Percentiles rank a stretch among this genome's conserved stretches.
phyloP scores from a whole-genome alignment of 108 stramenopile species.

The Skeletonema menzelii region DNA sequence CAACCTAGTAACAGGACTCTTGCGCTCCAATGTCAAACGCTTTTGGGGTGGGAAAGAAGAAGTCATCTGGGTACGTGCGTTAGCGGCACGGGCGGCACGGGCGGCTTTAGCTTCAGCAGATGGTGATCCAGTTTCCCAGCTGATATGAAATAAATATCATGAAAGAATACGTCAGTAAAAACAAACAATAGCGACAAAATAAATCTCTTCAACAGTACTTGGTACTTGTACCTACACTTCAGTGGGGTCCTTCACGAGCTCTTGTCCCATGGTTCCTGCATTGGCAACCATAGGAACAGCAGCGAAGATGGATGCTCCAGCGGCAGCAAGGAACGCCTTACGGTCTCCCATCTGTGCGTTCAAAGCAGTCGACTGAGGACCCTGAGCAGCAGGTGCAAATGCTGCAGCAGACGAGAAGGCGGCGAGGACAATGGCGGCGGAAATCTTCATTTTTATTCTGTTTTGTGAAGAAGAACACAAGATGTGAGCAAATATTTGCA shows the following conservation, averaged over 20 bases:
- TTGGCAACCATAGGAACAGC: constrained; percentile 62
- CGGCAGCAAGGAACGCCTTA: constrained; percentile 65
- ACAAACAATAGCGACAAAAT: background rate
- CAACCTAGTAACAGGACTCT: constrained; percentile 86
- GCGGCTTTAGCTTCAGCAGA: constrained; percentile 54
- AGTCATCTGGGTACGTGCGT: constrained; percentile 83
- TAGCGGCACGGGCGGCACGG: constrained; percentile 64
- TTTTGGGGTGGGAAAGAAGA: constrained; percentile 81
- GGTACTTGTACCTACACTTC: constrained; percentile 44
- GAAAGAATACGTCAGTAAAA: background rate
- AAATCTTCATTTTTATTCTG: constrained; percentile 41
- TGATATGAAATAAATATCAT: background rate
- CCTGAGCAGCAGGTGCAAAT: constrained; percentile 34
- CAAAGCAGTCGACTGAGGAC: constrained; percentile 37
- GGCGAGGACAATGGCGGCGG: constrained; percentile 32
- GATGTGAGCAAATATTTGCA: background rate
- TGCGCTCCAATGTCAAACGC: constrained; percentile 81
- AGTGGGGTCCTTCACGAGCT: constrained; percentile 64
- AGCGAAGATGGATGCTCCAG: constrained; percentile 63
- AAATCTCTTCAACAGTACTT: background rate
- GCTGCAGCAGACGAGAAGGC: constrained; percentile 35
- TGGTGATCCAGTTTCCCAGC: constrained; percentile 80
- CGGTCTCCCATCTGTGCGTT: constrained; percentile 65
- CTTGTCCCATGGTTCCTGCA: constrained; percentile 78
- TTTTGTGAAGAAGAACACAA: background rate